Base-by-base conservation (phyloP, 306 rosid genomes). In the Ormosia emarginata region DNA sequence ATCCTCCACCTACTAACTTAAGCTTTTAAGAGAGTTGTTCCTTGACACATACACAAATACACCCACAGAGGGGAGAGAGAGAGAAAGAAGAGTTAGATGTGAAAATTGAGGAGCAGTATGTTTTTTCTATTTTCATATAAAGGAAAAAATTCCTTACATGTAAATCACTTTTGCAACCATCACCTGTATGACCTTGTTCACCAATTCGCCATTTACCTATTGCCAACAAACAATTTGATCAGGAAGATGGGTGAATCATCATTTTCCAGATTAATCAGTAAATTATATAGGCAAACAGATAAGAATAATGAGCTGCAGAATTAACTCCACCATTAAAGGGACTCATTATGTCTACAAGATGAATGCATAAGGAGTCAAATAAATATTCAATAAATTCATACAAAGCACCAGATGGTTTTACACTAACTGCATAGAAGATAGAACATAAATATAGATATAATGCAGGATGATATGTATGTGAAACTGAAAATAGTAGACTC, bases 141-240 rank as follows among this genome's bases (percentile, higher is more conserved):
- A 62, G 73, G 15, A 74, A 12, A 79, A 5, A 32, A 34, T 32
- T 50, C 47, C 89, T 88, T 77, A 88, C 89, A 75, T 58, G 85
- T 53, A 53, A 71, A 59, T 83, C 67, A 33, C 58, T 62, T 44
- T 15, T 37, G 46, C 17, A 33, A 2, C 7, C 40, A 62, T 53
- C 84, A 71, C 18, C 79, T 67, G 36, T 52, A 66, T 34, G 78
- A 81, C 39, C 62, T 55, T 50, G 82, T 86, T 82, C 84, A 30
- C 47, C 77, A 37, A 74, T 37, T 73, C 17, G 49, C 74, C 39
- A 18, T 56, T 66, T 55, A 75, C 82, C 87, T 80, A 43, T 32
- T 43, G 57, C 46, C 59, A 70, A 61, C 15, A 14, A 85, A 64
- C 49, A 52, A 44, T 8, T 71, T 37, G 59, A 44, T 75, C 47